A percentile compares a stretch with the other conserved stretches of the same genome.
Evolutionary conservation across 108 stramenopile genomes (phyloP).

Genomic region (Discostella pseudostelligera): DNA sequence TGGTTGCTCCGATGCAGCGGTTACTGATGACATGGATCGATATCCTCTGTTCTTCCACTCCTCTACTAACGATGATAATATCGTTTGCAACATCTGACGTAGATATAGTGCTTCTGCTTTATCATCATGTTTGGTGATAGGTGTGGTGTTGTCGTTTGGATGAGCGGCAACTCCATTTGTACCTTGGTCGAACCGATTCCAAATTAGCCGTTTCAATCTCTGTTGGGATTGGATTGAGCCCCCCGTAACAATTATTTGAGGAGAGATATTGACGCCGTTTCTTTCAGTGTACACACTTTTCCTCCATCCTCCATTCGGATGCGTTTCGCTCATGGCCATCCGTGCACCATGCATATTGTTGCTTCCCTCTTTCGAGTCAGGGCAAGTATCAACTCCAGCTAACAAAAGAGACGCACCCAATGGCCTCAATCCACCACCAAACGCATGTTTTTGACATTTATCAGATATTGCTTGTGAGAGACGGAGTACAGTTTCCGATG

Average conservation of each 20-base stretch:
- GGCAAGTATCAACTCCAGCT: conserved; percentile 40
- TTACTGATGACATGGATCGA: conserved; percentile 2
- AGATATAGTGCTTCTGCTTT: conserved; percentile 13
- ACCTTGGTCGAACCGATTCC: conserved; percentile 12
- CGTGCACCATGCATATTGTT: conserved; percentile 11
- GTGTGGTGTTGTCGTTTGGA: background rate
- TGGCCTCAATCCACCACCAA: conserved; percentile 79
- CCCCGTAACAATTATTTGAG: conserved; percentile 41
- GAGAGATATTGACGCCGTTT: conserved; percentile 2
- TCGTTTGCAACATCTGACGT: conserved; percentile 10
- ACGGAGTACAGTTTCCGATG: conserved; percentile 34
- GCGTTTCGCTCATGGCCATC: conserved; percentile 42
- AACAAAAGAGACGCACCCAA: conserved; percentile 66
- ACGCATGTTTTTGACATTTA: conserved; percentile 70
- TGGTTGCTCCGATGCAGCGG: background rate
- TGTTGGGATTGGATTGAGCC: conserved; percentile 24
- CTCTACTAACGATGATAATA: conserved; percentile 22
- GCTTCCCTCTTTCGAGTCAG: background rate
- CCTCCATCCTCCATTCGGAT: conserved; percentile 39
- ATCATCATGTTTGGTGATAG: too few relatives aligned
- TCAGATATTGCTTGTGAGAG: conserved; percentile 45
- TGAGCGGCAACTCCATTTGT: background rate
- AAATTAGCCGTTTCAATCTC: conserved; percentile 11
- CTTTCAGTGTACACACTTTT: conserved; percentile 2
- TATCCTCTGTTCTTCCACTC: conserved; percentile 29